These are phyloP conservation scores for Furcasterigmium furcatum DNA, from an alignment of 2,329 filamentous ascomycete genomes.

Conservation along the genomic window DNA sequence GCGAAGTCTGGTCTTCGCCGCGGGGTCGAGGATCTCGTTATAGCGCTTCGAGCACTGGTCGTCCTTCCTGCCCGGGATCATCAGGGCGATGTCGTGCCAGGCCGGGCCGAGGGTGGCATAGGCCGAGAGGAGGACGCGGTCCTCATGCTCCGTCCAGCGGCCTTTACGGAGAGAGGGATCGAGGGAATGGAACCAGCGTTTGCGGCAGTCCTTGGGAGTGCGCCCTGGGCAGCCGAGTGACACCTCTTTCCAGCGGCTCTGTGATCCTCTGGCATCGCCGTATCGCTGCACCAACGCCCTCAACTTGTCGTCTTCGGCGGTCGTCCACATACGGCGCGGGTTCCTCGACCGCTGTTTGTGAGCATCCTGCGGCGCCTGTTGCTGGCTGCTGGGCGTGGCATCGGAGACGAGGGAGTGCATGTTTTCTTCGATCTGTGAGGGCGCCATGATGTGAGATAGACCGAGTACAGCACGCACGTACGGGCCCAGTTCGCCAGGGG, in stretches of 20 bases:
- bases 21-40: slow-evolving; percentile 22
- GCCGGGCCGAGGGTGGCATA: slow-evolving; percentile 19
- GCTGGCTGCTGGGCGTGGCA: too few species aligned
- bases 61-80: slow-evolving; percentile 24
- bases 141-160: slow-evolving; percentile 22
- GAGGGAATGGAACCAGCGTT: slow-evolving; percentile 25
- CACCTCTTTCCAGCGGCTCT: slow-evolving; percentile 24
- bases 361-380: too few species aligned
- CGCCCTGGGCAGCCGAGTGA: slow-evolving; percentile 17
- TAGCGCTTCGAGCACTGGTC: slow-evolving; percentile 25
- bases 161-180: slow-evolving; percentile 23
- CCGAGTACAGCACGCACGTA: too few species aligned
- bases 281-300: slow-evolving; percentile 21
- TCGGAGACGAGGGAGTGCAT: too few species aligned
- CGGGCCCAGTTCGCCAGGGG: too few species aligned
- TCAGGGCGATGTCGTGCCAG: slow-evolving; percentile 21
- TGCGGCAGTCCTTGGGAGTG: slow-evolving; percentile 24
- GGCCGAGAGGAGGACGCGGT: slow-evolving; percentile 21
- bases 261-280: slow-evolving; percentile 18
- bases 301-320: slow-evolving; percentile 20
- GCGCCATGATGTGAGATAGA: too few species aligned
- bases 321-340: slow-evolving; percentile 19
- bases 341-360: not conserved
- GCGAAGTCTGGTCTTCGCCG: slow-evolving; percentile 17
- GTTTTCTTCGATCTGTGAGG: too few species aligned